Evolutionary conservation across 108 stramenopile genomes (phyloP), one percentile per base, ranked within the genome.

Genomic region (Conticribra weissflogii): DNA sequence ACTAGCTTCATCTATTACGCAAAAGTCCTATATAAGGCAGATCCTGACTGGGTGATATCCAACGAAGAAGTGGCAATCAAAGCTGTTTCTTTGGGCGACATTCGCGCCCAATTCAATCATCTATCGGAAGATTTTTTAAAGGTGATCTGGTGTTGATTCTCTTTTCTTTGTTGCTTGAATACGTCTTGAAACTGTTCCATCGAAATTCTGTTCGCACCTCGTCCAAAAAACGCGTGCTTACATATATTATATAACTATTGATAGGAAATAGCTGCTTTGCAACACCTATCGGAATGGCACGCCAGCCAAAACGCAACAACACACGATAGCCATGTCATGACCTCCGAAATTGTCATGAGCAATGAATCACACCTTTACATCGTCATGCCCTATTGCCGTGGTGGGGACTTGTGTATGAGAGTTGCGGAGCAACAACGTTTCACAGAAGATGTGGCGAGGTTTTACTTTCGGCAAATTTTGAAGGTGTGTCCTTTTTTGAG

Each of bases 391-490:
- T 80, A 74, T 50, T 80, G 79, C 45, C 32, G 34, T 8, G 68
- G 68, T 12, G 79, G 79, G 9, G 79, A 80, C 45, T 32, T 80
- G 29, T 62, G 45, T 36, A 32, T 29, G 41, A 68, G 52, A 16
- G 74, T 80, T 14, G 67, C 68, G n/a, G 19, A 61, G 22, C 2
- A 4, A 5, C 46, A 61, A 68, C 74, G 86, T 46, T 87, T 91
- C 44, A 77, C 84, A 18, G 91, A 92, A 61, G 81, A 84, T 16
- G 72, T 74, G 66, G 81, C 88, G 9, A 68, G 87, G 59, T 88
- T 77, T 57, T 92, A 85, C 85, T 88, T 92, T 57, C 61, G 47
- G 28, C 91, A 92, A 72, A 88, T 92, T 65, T 66, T 92, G 4
- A 72, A 83, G 59, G 89, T 91, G n/a, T n/a, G n/a, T n/a, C n/a